Evolutionary conservation across 1,139 yeast genomes (phyloP).

Genomic region (Candida sp.): DNA sequence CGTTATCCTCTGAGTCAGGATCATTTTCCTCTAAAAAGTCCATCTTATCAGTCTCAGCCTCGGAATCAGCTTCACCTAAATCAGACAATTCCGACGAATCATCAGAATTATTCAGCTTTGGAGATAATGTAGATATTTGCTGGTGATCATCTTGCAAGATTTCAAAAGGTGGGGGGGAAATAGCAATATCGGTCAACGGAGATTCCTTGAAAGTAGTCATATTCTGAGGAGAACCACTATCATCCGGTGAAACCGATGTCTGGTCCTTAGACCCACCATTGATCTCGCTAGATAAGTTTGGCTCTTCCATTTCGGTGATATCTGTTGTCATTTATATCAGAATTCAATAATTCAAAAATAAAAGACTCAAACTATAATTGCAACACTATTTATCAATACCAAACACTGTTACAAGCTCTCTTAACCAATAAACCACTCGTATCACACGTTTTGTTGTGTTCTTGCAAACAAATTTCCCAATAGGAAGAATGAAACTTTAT

Average conservation of each 20-base stretch:
- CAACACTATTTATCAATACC: background rate
- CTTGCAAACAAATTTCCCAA: no score
- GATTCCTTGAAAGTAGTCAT: conserved; percentile 19
- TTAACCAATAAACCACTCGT: background rate
- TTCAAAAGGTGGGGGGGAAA: conserved; percentile 38
- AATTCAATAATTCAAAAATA: background rate
- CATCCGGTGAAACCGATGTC: conserved; percentile 1
- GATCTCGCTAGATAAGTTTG: background rate
- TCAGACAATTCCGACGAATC: conserved; percentile 45
- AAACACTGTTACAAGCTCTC: background rate
- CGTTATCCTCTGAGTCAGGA: conserved; percentile 16
- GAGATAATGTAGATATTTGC: conserved; percentile 6
- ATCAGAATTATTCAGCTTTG: conserved; percentile 3
- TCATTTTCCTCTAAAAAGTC: conserved; percentile 43
- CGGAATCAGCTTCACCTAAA: conserved; percentile 62
- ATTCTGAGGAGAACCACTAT: conserved; percentile 4
- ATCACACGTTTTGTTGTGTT: background rate
- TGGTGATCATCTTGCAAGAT: conserved; percentile 9
- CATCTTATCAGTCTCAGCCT: conserved; percentile 80
- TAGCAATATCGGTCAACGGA: conserved; percentile 39
- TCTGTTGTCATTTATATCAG: background rate
- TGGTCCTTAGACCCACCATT: background rate
- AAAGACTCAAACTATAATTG: background rate
- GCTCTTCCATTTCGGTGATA: background rate
- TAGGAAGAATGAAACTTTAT: no score